Evolutionary conservation across 345 rosid genomes (phyloP).

Genomic region (Excoecaria cochinchinensis): DNA sequence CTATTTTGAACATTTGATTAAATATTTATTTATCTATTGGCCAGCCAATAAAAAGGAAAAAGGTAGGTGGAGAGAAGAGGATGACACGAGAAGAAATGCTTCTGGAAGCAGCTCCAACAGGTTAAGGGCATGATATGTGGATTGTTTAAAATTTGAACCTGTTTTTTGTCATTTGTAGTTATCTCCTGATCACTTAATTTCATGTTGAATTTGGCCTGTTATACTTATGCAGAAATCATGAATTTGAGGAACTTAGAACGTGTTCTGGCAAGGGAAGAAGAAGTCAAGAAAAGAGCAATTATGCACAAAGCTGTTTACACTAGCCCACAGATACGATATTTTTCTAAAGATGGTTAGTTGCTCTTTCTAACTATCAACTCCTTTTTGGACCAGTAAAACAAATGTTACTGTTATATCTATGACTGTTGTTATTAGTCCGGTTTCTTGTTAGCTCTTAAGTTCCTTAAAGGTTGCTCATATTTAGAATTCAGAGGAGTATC

Average conservation of each 20-base stretch:
- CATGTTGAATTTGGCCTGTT: slow-evolving; percentile 15
- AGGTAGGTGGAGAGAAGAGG: slow-evolving; percentile 94
- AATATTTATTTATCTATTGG: background rate
- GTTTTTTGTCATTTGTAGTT: slow-evolving; percentile 1
- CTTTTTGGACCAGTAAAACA: background rate
- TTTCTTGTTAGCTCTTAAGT: slow-evolving; percentile 12
- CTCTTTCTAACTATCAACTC: slow-evolving; percentile 9
- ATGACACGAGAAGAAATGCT: slow-evolving; percentile 99
- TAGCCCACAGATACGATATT: slow-evolving; percentile 77
- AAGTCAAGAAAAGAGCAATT: slow-evolving; percentile 95
- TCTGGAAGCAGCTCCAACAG: slow-evolving; percentile 98
- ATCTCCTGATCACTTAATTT: background rate
- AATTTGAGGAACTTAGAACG: slow-evolving; percentile 95
- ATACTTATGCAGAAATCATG: slow-evolving; percentile 65
- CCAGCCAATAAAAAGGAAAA: slow-evolving; percentile 80
- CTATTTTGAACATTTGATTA: background rate
- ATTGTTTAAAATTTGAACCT: background rate
- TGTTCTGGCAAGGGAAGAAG: slow-evolving; percentile 97
- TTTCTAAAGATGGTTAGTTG: slow-evolving; percentile 72
- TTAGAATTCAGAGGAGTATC: slow-evolving; percentile 78
- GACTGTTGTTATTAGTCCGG: background rate
- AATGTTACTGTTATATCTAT: slow-evolving; percentile 5
- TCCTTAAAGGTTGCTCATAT: slow-evolving; percentile 59
- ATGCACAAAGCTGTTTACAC: slow-evolving; percentile 77
- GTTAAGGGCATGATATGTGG: slow-evolving; percentile 30